Evolutionary conservation across 495 filamentous ascomycete species (phyloP), one percentile per base, ranked within the genome.

Genomic region (Copromyces sp.): DNA sequence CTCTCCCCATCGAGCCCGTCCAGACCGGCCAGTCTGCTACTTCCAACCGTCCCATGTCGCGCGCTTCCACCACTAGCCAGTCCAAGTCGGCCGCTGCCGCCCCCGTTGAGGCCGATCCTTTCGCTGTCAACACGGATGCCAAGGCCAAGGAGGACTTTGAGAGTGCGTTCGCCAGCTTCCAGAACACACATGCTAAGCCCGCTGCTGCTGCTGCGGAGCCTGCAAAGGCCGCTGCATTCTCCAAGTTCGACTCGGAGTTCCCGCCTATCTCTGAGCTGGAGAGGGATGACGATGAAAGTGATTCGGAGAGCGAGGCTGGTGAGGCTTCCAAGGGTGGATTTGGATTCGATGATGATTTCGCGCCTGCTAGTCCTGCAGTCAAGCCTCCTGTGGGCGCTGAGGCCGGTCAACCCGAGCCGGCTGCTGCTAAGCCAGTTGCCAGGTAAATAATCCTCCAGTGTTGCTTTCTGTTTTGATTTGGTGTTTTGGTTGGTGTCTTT

Each of bases 271-370:
- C 90, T 44, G 94, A 97, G 76, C 79, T 97, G 41, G 90, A 90
- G 59, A 85, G 91, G 69, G 93, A 95, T 73, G 93, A 95, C 16
- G 79, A 80, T 89, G 92, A 72, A 29, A 65, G 82, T 3, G 93
- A 94, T 41, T 93, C 91, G 72, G 93, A 90, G n/a, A 90, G 87
- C 75, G 93, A 88, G 42, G 75, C 92, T 47, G 90, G 85, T 61
- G 92, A 94, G 0, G 98, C 97, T 78, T 94, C 94, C n/a, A 85
- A 81, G 77, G 92, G 98, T 77, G 90, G 97, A 77, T 98, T 98
- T 77, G 92, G 94, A 0, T 99, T 98, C 77, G 94, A 94, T 71
- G 95, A 99, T 78, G 90, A 97, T 77, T 98, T 98, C 76, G 90
- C 92, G 4, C 88, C 92, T 65, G 86, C 86, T 20, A 92, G 90